phyloP scores from a whole-genome alignment of 257 asterid species.

The Rehmannia glutinosa region DNA sequence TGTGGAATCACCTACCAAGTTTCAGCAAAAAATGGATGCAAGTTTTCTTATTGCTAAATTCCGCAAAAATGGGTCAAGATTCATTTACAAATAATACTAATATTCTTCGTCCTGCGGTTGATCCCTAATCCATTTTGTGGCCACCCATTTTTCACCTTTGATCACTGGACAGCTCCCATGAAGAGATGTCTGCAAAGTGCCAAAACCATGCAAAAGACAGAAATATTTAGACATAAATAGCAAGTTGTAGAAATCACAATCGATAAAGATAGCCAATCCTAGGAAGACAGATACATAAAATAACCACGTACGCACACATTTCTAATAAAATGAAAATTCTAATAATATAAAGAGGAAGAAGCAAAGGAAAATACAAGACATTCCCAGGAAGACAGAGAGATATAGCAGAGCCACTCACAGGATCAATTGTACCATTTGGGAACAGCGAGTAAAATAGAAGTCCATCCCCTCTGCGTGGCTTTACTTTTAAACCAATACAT shows the following conservation, averaged over 20 bases:
- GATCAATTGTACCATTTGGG: conserved; percentile 86
- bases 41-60: background rate
- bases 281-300: background rate
- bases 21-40: conserved; percentile 17
- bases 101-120: conserved; percentile 40
- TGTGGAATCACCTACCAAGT: background rate
- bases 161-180: conserved; percentile 97
- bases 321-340: background rate
- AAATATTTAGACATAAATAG: background rate
- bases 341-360: background rate
- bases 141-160: conserved; percentile 96
- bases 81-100: conserved; percentile 12
- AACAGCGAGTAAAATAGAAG: conserved; percentile 80
- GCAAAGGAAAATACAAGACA: background rate
- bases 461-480: conserved; percentile 93
- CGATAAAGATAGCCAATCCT: too few species aligned
- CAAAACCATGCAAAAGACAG: conserved; percentile 1
- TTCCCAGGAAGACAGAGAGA: background rate
- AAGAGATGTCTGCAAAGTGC: conserved; percentile 56
- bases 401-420: conserved; percentile 44
- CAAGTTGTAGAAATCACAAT: background rate
- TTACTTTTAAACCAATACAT: conserved; percentile 83
- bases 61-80: background rate
- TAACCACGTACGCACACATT: background rate
- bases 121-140: conserved; percentile 94